Evolutionary conservation across 1,284 basidiomycete genomes (phyloP).

Genomic region (Neolentinus lepideus): DNA sequence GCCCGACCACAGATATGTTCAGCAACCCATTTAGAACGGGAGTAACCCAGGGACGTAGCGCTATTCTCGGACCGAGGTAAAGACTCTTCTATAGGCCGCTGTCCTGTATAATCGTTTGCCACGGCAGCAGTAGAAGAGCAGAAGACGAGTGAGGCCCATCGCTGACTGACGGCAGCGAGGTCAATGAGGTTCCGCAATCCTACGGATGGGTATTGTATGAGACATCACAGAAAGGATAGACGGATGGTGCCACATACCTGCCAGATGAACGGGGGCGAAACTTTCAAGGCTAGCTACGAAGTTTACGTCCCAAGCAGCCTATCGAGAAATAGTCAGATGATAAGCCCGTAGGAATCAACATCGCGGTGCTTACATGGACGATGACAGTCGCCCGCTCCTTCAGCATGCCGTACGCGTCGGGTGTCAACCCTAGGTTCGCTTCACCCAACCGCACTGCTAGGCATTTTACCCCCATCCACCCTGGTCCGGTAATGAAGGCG

Average conservation of each 20-base stretch:
- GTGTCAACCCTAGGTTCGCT: neutral
- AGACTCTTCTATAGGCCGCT: neutral
- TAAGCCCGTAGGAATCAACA: neutral
- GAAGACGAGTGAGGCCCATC: neutral
- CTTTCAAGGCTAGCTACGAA: neutral
- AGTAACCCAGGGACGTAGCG: neutral
- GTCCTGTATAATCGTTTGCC: neutral
- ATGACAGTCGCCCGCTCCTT: neutral
- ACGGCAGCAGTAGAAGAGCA: neutral
- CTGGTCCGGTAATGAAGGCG: neutral
- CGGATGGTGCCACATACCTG: neutral
- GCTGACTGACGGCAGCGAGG: neutral
- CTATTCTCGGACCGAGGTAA: neutral
- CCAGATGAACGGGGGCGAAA: neutral
- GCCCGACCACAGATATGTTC: neutral
- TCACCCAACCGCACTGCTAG: neutral
- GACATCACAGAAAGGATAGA: neutral
- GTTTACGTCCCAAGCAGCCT: neutral
- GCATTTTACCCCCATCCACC: neutral
- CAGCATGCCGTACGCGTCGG: neutral
- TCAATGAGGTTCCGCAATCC: neutral
- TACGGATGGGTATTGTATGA: neutral
- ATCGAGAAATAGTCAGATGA: neutral
- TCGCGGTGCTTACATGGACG: neutral
- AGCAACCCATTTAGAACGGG: neutral